phyloP scores from a whole-genome alignment of 148 eudicot genomes.

The Nyssa sinensis region DNA sequence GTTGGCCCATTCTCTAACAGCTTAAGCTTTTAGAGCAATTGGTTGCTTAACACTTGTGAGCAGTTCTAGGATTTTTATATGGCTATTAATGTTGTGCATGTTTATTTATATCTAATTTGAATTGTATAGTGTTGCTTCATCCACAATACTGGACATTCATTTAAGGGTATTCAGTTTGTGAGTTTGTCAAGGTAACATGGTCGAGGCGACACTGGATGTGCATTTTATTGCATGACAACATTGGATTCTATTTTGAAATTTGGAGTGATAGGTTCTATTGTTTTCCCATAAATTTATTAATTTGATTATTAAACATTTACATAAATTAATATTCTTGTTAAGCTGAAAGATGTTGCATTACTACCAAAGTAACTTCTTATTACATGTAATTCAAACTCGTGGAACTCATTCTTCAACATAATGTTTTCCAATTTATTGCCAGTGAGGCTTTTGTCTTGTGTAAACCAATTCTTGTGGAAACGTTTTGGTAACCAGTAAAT shows the following conservation, averaged over 20 bases:
- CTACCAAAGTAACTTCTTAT: not conserved
- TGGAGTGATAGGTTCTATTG: not conserved
- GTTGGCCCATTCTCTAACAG: no score
- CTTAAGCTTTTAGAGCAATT: no score
- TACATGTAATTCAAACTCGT: not conserved
- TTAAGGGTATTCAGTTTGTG: not conserved
- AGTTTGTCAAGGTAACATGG: not conserved
- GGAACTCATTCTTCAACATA: not conserved
- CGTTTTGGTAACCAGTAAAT: not conserved
- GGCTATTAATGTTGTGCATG: not conserved
- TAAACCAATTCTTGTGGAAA: not conserved
- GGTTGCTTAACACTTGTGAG: not conserved
- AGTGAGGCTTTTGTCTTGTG: not conserved
- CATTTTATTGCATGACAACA: not conserved
- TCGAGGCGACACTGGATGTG: not conserved
- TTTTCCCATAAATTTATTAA: not conserved
- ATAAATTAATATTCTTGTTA: not conserved
- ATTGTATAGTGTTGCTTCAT: not conserved
- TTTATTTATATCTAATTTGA: not conserved
- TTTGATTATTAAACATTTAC: not conserved
- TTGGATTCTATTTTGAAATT: not conserved
- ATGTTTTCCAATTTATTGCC: not conserved
- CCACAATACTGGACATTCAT: not conserved
- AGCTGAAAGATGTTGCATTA: slow-evolving; percentile 2
- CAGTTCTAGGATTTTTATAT: not conserved